Evolutionary conservation across 345 rosid genomes (phyloP), one percentile per base, ranked within the genome.

Genomic region (Salix dunnii): DNA sequence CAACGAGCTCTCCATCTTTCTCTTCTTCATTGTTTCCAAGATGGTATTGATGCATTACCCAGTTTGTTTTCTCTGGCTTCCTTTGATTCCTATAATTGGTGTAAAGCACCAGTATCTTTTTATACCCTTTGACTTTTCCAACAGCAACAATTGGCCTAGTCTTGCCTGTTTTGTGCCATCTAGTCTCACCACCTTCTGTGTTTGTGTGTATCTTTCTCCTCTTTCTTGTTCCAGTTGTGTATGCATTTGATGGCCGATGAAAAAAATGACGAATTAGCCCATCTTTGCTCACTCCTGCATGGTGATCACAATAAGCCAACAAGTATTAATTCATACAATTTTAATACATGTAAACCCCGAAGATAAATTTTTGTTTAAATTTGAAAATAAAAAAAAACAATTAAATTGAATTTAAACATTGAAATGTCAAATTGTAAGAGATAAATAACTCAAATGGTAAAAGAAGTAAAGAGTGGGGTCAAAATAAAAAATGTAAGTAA

Each of bases 11-110:
- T 36, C 99, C 99, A 67, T 95, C 99, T 72, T 87, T 91, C 84
- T 95, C 99, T 82, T 95, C 99, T 46, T 95, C 97, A 28, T 87
- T 89, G 78, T 79, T 83, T 60, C 99, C 99, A 40, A 95, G 90
- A 82, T 95, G 99, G 85, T 95, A 95, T 48, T 93, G 99, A 80
- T 95, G 99, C 99, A 95, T 95, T 10, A 95, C 97, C 99, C 99
- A 95, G 74, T 88, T 95, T 3, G 99, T 95, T 77, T 95, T 95
- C 83, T 95, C 96, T 0, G 97, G 99, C 75, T 93, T 95, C 77
- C 88, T 90, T 79, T 89, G 97, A 83, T 95, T 95, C 55, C 99
- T 97, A 21, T 95, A 95, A 83, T 93, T 95, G 61, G 99, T 93
- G 88, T 95, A 95, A 61, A 95, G 99, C 63, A 95, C 99, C 10